A percentile compares a stretch with the other conserved stretches of the same genome.
Conservation (phyloP, 768 basidiomycete genomes). For the Chiua virens region DNA sequence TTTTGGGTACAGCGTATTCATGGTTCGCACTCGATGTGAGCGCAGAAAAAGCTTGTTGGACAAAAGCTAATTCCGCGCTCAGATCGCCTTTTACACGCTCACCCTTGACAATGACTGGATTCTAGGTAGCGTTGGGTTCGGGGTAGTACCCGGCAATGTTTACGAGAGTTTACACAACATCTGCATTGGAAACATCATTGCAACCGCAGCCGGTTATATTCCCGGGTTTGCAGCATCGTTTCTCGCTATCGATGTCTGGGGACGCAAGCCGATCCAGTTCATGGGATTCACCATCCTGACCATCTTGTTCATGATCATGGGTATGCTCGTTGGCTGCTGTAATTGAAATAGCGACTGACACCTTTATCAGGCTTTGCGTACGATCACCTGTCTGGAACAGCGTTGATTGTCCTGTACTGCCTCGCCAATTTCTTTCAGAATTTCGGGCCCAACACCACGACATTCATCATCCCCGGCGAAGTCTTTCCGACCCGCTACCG, state of each 20-base stretch:
- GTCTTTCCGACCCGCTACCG: constrained; percentile 85
- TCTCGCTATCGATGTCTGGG: constrained; percentile 67
- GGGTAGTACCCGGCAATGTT: constrained; percentile 41
- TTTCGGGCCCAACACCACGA: constrained; percentile 43
- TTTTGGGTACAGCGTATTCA: constrained; percentile 72
- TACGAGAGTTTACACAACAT: constrained; percentile 59
- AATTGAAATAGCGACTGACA: neutral
- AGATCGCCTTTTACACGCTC: constrained; percentile 85
- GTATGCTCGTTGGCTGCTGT: no score
- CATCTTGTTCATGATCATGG: constrained; percentile 60
- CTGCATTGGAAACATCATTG: constrained; percentile 67
- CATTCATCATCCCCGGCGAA: constrained; percentile 78
- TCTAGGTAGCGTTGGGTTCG: constrained; percentile 61
- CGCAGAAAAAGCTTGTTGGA: constrained; percentile 32
- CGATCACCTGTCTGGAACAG: constrained; percentile 40
- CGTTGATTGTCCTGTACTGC: constrained; percentile 72
- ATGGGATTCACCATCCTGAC: constrained; percentile 72
- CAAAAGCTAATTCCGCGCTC: neutral
- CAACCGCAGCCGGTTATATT: constrained; percentile 71
- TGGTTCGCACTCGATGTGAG: constrained; percentile 85
- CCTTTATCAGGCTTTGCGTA: constrained; percentile 56
- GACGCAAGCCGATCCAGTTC: constrained; percentile 80
- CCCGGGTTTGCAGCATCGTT: constrained; percentile 64
- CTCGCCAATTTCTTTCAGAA: constrained; percentile 78
- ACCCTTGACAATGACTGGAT: constrained; percentile 78